Evolutionary conservation across 352 stramenopile genomes (phyloP), one percentile per base, ranked within the genome.

Genomic region (Halophytophthora polymorphica): DNA sequence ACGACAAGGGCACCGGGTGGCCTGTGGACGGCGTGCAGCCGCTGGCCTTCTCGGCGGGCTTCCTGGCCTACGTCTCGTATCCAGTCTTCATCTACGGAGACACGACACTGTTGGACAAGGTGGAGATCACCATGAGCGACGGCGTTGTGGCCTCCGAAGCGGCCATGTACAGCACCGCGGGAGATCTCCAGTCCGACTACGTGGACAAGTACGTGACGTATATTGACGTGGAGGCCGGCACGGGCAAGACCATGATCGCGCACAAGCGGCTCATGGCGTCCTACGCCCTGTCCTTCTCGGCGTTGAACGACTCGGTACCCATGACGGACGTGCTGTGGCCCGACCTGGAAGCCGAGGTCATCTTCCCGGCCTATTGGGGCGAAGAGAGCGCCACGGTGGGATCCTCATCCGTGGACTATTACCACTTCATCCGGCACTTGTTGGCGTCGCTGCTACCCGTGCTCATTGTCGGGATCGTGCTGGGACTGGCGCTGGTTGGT

Each of bases 221-320:
- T n/a, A 53, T 88, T n/a, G 80, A 89, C 58, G 67, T 91, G 4
- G 77, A 91, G 48, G 61, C 73, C n/a, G 73, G 67, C 18, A 84
- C 74, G 15, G 80, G 80, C 23, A 82, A 89, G 70, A 80, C 80
- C 45, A 84, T 91, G 73, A 43, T 48, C 11, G 71, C 68, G 29
- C 45, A 47, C 64, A 83, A 83, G 69, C 68, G 72, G 11, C 55
- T 83, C 19, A 46, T 61, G 60, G 72, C 68, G 12, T 68, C 63
- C 36, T 77, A 78, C 50, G 68, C 68, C 18, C 13, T 80, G n/a
- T 50, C 59, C 41, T 47, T 51, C 31, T 63, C 59, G 31, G 33
- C 56, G 12, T 38, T 79, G 23, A 44, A 43, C 35, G 23, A 78
- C 52, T 61, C 56, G 36, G 45, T 41, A 1, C 45, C 58, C 40